Percentiles rank a stretch among this genome's conserved stretches.
These are phyloP conservation scores for Saccharomycopsis guyanensis DNA, from an alignment of 805 yeast genomes.

Conservation along the genomic window DNA sequence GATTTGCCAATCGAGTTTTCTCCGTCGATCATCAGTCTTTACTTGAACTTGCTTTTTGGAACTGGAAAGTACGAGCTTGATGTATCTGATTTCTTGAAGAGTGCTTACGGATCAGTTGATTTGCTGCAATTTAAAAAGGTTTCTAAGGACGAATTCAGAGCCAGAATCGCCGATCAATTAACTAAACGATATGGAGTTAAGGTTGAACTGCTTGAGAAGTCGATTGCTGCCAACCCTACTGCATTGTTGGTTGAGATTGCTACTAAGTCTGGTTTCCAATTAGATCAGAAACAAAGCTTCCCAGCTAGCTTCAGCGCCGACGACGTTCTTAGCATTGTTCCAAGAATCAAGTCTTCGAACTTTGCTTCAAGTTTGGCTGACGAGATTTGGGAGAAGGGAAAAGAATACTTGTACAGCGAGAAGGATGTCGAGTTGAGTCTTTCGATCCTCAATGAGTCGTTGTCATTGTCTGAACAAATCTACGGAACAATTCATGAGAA, in stretches of 20 bases:
- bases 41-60: slow-evolving; percentile 67
- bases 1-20: slow-evolving; percentile 45
- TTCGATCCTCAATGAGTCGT: slow-evolving; percentile 58
- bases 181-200: slow-evolving; percentile 53
- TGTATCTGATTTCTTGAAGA: slow-evolving; percentile 32
- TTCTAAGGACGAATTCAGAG: slow-evolving; percentile 38
- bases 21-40: slow-evolving; percentile 56
- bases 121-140: slow-evolving; percentile 37
- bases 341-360: slow-evolving; percentile 66
- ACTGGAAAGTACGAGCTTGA: slow-evolving; percentile 29
- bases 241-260: slow-evolving; percentile 63
- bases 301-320: slow-evolving; percentile 40
- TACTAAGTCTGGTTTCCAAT: slow-evolving; percentile 77
- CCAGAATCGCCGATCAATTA: slow-evolving; percentile 46
- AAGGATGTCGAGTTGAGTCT: slow-evolving; percentile 48
- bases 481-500: slow-evolving; percentile 76
- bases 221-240: slow-evolving; percentile 3
- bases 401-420: slow-evolving; percentile 32
- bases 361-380: slow-evolving; percentile 62
- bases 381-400: slow-evolving; percentile 66
- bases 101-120: slow-evolving; percentile 36
- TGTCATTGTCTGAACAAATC: slow-evolving; percentile 70
- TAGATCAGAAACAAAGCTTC: slow-evolving; percentile 47
- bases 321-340: slow-evolving; percentile 66
- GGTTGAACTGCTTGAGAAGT: slow-evolving; percentile 36